A percentile compares a stretch with the other conserved stretches of the same genome.
phyloP scores from a whole-genome alignment of 495 filamentous ascomycete species.

The Niebla homalea region DNA sequence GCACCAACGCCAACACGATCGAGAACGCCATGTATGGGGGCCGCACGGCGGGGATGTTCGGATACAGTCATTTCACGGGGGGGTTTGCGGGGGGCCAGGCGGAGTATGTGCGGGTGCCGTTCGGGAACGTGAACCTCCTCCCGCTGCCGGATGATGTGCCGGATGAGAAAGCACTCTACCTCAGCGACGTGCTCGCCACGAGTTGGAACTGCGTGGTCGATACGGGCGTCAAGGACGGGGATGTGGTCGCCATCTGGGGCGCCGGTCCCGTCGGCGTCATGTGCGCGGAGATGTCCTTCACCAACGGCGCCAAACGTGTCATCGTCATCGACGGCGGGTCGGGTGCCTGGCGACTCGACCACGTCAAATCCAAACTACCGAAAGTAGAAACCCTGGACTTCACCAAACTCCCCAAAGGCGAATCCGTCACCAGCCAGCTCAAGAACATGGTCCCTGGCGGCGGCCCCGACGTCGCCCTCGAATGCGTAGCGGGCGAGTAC shows the following conservation, averaged over 20 bases:
- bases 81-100: constrained; percentile 86
- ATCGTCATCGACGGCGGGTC: constrained; percentile 68
- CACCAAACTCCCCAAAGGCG: constrained; percentile 34
- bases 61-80: constrained; percentile 56
- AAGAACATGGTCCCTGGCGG: constrained; percentile 56
- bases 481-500: constrained; percentile 77
- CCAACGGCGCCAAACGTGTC: constrained; percentile 59
- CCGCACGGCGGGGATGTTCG: constrained; percentile 50
- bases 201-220: constrained; percentile 74
- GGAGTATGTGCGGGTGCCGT: constrained; percentile 75
- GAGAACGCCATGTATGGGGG: constrained; percentile 61
- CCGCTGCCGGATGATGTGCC: constrained; percentile 68
- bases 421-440: constrained; percentile 53
- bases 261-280: constrained; percentile 71
- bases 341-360: constrained; percentile 51
- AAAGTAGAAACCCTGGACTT: constrained; percentile 48
- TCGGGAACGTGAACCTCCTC: constrained; percentile 72
- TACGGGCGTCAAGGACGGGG: constrained; percentile 64
- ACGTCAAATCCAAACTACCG: constrained; percentile 48
- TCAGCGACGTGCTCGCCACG: constrained; percentile 69
- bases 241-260: constrained; percentile 77
- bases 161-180: constrained; percentile 74
- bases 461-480: constrained; percentile 66
- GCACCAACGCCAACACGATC: constrained; percentile 59
- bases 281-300: constrained; percentile 55